Percentiles rank a stretch among this genome's conserved stretches.
Evolutionary conservation across 2,329 filamentous ascomycete genomes (phyloP).

Genomic region (Ilyonectria mors-panacis): DNA sequence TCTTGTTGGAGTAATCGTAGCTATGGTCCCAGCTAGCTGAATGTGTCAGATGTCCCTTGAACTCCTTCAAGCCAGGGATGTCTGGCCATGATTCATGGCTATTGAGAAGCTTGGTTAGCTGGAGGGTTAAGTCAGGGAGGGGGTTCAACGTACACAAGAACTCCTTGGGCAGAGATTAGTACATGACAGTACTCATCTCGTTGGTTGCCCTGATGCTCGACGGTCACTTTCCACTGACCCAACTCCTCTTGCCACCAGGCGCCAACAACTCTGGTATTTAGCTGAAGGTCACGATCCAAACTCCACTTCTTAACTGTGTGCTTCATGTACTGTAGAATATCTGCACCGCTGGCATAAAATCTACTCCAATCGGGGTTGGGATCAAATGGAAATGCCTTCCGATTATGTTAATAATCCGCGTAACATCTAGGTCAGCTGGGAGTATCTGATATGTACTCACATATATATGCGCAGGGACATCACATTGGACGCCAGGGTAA

Average conservation of each 20-base stretch:
- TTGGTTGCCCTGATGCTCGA: slow-evolving; percentile 30
- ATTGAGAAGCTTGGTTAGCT: not conserved
- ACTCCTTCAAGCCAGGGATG: slow-evolving; percentile 37
- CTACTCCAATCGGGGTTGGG: slow-evolving; percentile 72
- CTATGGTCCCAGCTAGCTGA: slow-evolving; percentile 40
- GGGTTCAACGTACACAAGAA: slow-evolving; percentile 36
- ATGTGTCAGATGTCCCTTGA: slow-evolving; percentile 40
- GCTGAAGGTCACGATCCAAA: slow-evolving; percentile 54
- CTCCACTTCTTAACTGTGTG: slow-evolving; percentile 60
- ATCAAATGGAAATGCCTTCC: slow-evolving; percentile 63
- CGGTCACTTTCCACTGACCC: slow-evolving; percentile 42
- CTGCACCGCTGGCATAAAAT: slow-evolving; percentile 69
- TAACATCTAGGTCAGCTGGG: not conserved
- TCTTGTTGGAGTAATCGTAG: slow-evolving; percentile 41
- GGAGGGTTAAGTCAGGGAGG: rapidly evolving
- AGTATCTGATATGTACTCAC: slow-evolving; percentile 3
- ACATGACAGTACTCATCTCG: slow-evolving; percentile 42
- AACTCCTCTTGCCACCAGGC: slow-evolving; percentile 38
- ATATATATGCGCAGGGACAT: slow-evolving; percentile 42
- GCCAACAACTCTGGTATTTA: slow-evolving; percentile 51
- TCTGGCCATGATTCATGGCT: slow-evolving; percentile 44
- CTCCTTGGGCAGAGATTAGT: slow-evolving; percentile 41
- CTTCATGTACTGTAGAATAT: slow-evolving; percentile 71
- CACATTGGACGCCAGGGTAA: slow-evolving; percentile 43
- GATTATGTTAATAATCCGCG: not conserved